These are phyloP conservation scores for Abrus precatorius DNA, from an alignment of 306 rosid species.

Conservation along the genomic window DNA sequence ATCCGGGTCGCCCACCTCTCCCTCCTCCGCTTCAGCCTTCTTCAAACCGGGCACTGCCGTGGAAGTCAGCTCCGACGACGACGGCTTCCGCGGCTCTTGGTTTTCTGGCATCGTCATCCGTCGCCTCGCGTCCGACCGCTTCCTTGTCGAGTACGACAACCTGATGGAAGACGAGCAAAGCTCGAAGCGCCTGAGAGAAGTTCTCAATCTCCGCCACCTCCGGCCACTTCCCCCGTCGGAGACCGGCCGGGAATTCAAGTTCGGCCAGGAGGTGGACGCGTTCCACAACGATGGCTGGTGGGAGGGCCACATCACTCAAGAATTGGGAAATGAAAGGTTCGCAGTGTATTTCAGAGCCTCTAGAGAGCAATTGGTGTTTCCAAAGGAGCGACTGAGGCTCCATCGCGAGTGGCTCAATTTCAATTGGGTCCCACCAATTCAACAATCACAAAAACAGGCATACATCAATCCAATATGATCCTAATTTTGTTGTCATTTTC, in stretches of 20 bases:
- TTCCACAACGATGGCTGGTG: slow-evolving; percentile 74
- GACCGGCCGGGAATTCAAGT: slow-evolving; percentile 41
- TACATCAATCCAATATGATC: not conserved
- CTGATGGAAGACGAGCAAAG: slow-evolving; percentile 45
- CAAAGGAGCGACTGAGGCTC: slow-evolving; percentile 54
- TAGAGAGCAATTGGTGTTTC: slow-evolving; percentile 59
- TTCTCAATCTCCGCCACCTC: slow-evolving; percentile 47
- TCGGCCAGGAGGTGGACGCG: slow-evolving; percentile 71
- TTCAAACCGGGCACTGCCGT: slow-evolving; percentile 55
- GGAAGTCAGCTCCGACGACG: slow-evolving; percentile 63
- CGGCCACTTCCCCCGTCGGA: slow-evolving; percentile 61
- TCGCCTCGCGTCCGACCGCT: slow-evolving; percentile 34
- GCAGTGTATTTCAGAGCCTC: slow-evolving; percentile 62
- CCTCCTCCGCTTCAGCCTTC: not conserved
- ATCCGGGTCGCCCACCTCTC: not conserved
- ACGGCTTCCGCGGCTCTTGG: slow-evolving; percentile 72
- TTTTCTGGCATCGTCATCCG: slow-evolving; percentile 55
- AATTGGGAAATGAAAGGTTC: slow-evolving; percentile 47
- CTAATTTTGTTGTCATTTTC: not conserved
- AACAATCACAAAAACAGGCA: slow-evolving; percentile 20
- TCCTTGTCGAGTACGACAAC: slow-evolving; percentile 58
- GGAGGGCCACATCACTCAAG: slow-evolving; percentile 59
- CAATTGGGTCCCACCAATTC: slow-evolving; percentile 56
- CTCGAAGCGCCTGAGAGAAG: slow-evolving; percentile 49
- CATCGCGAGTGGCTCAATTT: slow-evolving; percentile 66